Percentiles rank a stretch among this genome's conserved stretches.
Evolutionary conservation across 176 grass and related monocot genomes (phyloP).

Genomic region (Oryza meyeriana): DNA sequence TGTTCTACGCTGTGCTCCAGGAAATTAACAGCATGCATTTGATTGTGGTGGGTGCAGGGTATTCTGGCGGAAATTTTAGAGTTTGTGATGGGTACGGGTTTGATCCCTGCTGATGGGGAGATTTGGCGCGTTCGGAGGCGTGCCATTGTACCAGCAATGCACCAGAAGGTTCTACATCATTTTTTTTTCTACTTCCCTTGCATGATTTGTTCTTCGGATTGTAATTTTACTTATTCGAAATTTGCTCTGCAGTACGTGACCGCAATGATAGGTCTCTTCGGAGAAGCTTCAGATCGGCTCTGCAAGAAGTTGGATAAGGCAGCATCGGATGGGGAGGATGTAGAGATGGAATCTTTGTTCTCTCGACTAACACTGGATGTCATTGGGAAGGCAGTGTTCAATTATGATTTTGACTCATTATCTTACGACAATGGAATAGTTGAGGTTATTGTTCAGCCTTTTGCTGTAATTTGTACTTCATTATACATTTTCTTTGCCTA

Average conservation of each 20-base stretch:
- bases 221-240: not conserved
- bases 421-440: slow-evolving; percentile 91
- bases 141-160: slow-evolving; percentile 86
- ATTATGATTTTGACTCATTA: slow-evolving; percentile 98
- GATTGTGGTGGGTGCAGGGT: slow-evolving; percentile 56
- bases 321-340: slow-evolving; percentile 67
- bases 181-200: not conserved
- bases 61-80: slow-evolving; percentile 85
- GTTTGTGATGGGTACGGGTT: slow-evolving; percentile 91
- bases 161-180: slow-evolving; percentile 62
- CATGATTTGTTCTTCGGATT: not conserved
- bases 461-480: not conserved
- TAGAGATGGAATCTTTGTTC: slow-evolving; percentile 97
- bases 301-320: slow-evolving; percentile 83
- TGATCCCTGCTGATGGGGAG: slow-evolving; percentile 89
- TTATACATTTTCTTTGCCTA: not conserved
- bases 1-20: not conserved
- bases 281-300: slow-evolving; percentile 67
- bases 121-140: slow-evolving; percentile 90
- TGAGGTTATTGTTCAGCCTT: slow-evolving; percentile 55
- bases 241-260: slow-evolving; percentile 63
- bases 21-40: not conserved
- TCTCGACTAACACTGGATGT: slow-evolving; percentile 87
- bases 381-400: slow-evolving; percentile 96
- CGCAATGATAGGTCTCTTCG: slow-evolving; percentile 80